Evolutionary conservation across 1,284 basidiomycete genomes (phyloP).

Genomic region (Schizopora paradoxa): DNA sequence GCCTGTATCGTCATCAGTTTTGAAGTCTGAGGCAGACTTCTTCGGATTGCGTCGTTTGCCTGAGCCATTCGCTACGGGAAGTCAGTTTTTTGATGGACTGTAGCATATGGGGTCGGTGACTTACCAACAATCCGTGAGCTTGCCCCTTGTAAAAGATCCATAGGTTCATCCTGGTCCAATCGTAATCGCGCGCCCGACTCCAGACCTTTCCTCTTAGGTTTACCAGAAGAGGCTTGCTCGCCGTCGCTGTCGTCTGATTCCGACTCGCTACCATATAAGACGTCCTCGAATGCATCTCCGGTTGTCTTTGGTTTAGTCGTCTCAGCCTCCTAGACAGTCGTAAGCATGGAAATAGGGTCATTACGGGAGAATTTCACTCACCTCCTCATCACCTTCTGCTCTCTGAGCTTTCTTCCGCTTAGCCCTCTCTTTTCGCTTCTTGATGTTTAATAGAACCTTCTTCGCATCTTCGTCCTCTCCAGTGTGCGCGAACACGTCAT

Average conservation of each 20-base stretch:
- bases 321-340: slow-evolving; percentile 25
- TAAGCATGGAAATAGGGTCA: slow-evolving; percentile 10
- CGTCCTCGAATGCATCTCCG: slow-evolving; percentile 93
- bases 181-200: slow-evolving; percentile 59
- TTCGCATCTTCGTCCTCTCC: slow-evolving; percentile 65
- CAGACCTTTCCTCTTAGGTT: slow-evolving; percentile 34
- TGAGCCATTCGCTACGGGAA: slow-evolving; percentile 35
- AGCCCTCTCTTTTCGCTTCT: slow-evolving; percentile 87
- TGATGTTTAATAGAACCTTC: slow-evolving; percentile 85
- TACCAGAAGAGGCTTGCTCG: slow-evolving; percentile 35
- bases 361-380: slow-evolving; percentile 26
- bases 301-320: slow-evolving; percentile 41
- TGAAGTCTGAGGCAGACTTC: slow-evolving; percentile 83
- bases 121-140: slow-evolving; percentile 74
- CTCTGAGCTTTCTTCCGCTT: slow-evolving; percentile 59
- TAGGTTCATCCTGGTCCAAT: slow-evolving; percentile 89
- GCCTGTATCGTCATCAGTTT: slow-evolving; percentile 82
- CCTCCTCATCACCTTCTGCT: slow-evolving; percentile 50
- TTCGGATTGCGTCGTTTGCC: slow-evolving; percentile 65
- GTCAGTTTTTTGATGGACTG: slow-evolving; percentile 7
- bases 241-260: slow-evolving; percentile 74
- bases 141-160: slow-evolving; percentile 89
- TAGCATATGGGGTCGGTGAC: slow-evolving; percentile 24
- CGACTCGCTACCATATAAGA: slow-evolving; percentile 90
- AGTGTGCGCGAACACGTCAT: slow-evolving; percentile 74